Evolutionary conservation across 306 rosid genomes (phyloP), one percentile per base, ranked within the genome.

Genomic region (Lathyrus sativus): DNA sequence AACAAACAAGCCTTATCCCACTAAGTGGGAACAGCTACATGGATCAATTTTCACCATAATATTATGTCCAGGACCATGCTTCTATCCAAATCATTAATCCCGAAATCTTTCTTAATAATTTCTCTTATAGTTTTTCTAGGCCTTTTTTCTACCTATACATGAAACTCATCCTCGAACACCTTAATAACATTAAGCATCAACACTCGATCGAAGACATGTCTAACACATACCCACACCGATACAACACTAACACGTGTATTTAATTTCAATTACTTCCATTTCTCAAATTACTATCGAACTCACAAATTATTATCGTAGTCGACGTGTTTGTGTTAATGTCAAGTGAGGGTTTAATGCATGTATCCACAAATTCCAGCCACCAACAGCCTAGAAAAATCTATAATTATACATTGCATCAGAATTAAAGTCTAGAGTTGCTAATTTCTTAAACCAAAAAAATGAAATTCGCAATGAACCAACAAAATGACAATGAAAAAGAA

Each of bases 381-480:
- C 31, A 54, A 51, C n/a, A n/a, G n/a, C 43, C 22, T 0, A 9
- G 2, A 63, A 68, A 58, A 33, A 51, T 37, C 53, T 50, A 58
- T 37, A 39, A 48, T 58, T 7, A 41, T 42, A 65, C 59, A 69
- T 63, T 41, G 51, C 35, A 61, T 53, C 46, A 22, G 76, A 62
- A 49, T 19, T 10, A 65, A 74, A 18, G 28, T 7, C 38, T n/a
- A n/a, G 31, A 7, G 24, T 9, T 17, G 33, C n/a, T 37, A 10
- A 59, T 49, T 61, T 58, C 26, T 18, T 35, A 74, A 74, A 62
- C 62, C 6, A 41, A 63, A 9, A 41, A 71, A 63, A 68, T 19
- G 29, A 43, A 79, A 83, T 61, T 73, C 56, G 64, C 62, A 31
- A n/a, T 35, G 76, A 74, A 61, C 61, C 4, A 39, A 63, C 15